A percentile compares a stretch with the other conserved stretches of the same genome.
Conservation (phyloP, 352 stramenopile genomes). For the Globisporangium mamillatum region DNA sequence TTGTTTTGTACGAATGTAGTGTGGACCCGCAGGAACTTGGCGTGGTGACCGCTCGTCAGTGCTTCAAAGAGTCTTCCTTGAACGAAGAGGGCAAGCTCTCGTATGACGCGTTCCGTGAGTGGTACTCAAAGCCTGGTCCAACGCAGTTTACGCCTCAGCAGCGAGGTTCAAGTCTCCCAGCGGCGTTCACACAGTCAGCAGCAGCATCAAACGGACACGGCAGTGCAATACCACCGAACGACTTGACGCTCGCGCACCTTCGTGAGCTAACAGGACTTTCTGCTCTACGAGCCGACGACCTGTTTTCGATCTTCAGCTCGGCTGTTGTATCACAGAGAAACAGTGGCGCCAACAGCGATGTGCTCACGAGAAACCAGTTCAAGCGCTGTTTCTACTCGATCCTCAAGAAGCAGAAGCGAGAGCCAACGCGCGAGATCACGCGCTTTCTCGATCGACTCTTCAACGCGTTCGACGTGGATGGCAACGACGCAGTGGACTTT, state of each 20-base stretch:
- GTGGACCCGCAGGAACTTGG: slow-evolving; percentile 64
- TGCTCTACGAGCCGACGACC: slow-evolving; percentile 46
- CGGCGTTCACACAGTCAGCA: slow-evolving; percentile 7
- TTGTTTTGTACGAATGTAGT: slow-evolving; percentile 21
- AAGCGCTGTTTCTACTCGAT: slow-evolving; percentile 67
- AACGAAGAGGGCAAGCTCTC: slow-evolving; percentile 68
- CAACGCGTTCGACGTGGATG: slow-evolving; percentile 70
- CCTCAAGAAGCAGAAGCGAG: slow-evolving; percentile 53
- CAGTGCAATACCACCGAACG: not conserved
- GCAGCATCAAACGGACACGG: not conserved
- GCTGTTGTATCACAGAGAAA: slow-evolving; percentile 15
- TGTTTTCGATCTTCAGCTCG: slow-evolving; percentile 58
- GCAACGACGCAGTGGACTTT: slow-evolving; percentile 71
- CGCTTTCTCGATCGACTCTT: slow-evolving; percentile 75
- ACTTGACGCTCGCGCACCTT: slow-evolving; percentile 30
- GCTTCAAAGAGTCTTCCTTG: slow-evolving; percentile 68
- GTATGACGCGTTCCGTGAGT: slow-evolving; percentile 69
- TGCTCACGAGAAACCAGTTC: slow-evolving; percentile 62
- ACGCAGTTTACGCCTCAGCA: slow-evolving; percentile 30
- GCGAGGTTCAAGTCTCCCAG: not conserved
- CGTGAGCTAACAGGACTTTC: slow-evolving; percentile 55
- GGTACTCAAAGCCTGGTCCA: slow-evolving; percentile 71
- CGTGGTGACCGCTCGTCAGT: slow-evolving; percentile 65
- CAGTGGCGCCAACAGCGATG: slow-evolving; percentile 11
- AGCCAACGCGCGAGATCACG: slow-evolving; percentile 44